Percentiles rank a stretch among this genome's conserved stretches.
Conservation (phyloP, 768 basidiomycete species). For the Amyloporia xantha region DNA sequence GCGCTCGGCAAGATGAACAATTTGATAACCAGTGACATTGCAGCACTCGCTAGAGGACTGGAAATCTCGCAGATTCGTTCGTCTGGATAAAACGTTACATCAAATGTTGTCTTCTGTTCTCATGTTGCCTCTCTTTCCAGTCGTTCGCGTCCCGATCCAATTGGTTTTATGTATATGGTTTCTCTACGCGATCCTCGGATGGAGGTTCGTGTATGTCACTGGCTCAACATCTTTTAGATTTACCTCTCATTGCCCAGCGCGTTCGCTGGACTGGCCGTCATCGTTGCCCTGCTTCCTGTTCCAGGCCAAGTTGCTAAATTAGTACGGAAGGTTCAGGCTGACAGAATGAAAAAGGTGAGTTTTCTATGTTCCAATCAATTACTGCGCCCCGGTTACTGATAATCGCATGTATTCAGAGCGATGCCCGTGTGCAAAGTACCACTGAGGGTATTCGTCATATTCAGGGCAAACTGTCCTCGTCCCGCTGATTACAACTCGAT, state of each 20-base stretch:
- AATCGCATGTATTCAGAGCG: conserved; percentile 28
- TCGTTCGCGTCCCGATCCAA: conserved; percentile 35
- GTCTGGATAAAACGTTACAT: too few relatives aligned
- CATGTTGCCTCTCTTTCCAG: not conserved
- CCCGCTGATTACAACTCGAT: not conserved
- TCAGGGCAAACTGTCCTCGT: not conserved
- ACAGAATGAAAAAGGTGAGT: conserved; percentile 37
- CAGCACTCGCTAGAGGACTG: conserved; percentile 20
- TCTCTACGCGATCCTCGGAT: conserved; percentile 39
- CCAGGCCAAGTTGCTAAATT: conserved; percentile 34
- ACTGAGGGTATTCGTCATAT: conserved; percentile 27
- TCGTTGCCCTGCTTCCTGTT: conserved; percentile 35
- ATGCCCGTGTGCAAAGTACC: conserved; percentile 38
- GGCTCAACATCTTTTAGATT: too few relatives aligned
- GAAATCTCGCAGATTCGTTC: conserved; percentile 18
- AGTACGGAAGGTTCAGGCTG: conserved; percentile 27
- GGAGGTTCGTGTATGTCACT: conserved; percentile 28
- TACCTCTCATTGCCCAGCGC: conserved; percentile 16
- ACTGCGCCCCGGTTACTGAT: not conserved
- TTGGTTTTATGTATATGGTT: conserved; percentile 33
- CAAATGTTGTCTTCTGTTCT: conserved; percentile 17
- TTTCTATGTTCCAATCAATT: not conserved
- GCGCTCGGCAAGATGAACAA: conserved; percentile 75
- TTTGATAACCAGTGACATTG: conserved; percentile 59
- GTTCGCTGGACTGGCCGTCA: conserved; percentile 37